Evolutionary conservation across 495 filamentous ascomycete species (phyloP).

Genomic region (Penicillium taxi): DNA sequence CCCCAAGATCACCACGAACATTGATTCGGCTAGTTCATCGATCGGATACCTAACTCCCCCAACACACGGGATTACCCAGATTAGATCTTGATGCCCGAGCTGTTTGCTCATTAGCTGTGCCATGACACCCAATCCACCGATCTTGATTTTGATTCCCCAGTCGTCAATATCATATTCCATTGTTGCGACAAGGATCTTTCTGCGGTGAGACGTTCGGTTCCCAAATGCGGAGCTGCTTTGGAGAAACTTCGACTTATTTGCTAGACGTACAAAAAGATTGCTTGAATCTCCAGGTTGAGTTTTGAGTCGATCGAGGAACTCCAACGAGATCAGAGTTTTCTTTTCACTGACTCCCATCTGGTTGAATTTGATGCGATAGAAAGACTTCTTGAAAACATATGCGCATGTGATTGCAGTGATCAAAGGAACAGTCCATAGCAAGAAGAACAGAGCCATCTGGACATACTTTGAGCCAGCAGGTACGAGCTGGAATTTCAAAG

Average conservation of each 20-base stretch:
- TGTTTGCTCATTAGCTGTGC: constrained; percentile 65
- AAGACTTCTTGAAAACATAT: constrained; percentile 55
- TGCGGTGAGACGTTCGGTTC: constrained; percentile 33
- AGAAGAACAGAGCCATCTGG: constrained; percentile 52
- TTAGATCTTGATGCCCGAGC: constrained; percentile 57
- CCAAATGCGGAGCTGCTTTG: constrained; percentile 41
- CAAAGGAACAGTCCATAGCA: constrained; percentile 51
- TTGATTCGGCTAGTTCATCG: constrained; percentile 53
- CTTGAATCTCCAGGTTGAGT: constrained; percentile 15
- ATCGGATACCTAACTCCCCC: constrained; percentile 59
- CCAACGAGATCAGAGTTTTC: constrained; percentile 33
- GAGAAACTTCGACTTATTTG: constrained; percentile 38
- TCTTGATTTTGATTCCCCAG: constrained; percentile 66
- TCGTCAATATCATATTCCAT: constrained; percentile 72
- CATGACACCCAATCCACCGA: constrained; percentile 64
- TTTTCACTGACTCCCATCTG: constrained; percentile 52
- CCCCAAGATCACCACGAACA: constrained; percentile 58
- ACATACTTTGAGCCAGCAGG: constrained; percentile 46
- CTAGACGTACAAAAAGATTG: constrained; percentile 26
- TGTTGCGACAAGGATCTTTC: constrained; percentile 57
- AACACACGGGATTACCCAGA: constrained; percentile 73
- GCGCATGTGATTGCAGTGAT: constrained; percentile 42
- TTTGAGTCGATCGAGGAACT: constrained; percentile 25
- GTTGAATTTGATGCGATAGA: constrained; percentile 67
- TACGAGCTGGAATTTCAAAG: constrained; percentile 42